phyloP scores from a whole-genome alignment of 2,329 filamentous ascomycete species.

The Xylariaceae sp. region DNA sequence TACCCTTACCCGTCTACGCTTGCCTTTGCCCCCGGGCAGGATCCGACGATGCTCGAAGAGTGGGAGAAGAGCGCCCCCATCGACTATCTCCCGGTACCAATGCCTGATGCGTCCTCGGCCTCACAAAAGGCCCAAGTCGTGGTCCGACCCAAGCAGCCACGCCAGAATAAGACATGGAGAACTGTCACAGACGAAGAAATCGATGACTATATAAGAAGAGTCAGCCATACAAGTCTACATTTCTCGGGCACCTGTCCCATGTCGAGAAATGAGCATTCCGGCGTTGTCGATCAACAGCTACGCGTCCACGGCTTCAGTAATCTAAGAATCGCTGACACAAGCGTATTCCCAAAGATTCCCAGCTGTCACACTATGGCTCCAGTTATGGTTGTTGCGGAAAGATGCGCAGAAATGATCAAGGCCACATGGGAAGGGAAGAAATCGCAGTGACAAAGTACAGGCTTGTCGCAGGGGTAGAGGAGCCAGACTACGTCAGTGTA shows the following conservation, averaged over 20 bases:
- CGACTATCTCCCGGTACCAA: background rate
- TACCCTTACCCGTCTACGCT: conserved; percentile 5
- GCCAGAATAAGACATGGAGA: background rate
- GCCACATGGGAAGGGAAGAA: conserved; percentile 4
- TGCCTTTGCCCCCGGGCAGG: conserved; percentile 5
- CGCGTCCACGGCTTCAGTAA: conserved; percentile 8
- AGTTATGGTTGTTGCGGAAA: conserved; percentile 23
- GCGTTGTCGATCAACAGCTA: conserved; percentile 9
- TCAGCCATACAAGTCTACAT: background rate
- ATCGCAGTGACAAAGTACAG: too few species aligned
- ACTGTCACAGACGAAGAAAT: conserved; percentile 3
- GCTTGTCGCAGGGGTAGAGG: too few species aligned
- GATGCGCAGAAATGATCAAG: conserved; percentile 24
- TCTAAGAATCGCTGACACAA: conserved; percentile 10
- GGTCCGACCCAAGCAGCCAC: background rate
- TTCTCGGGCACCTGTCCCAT: conserved; percentile 1
- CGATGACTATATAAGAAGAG: conserved; percentile 2
- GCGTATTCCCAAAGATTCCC: conserved; percentile 23
- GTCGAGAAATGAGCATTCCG: background rate
- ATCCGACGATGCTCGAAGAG: conserved; percentile 3
- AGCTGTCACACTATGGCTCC: conserved; percentile 23
- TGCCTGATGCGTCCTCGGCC: background rate
- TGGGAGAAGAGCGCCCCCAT: conserved; percentile 4
- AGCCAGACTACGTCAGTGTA: too few species aligned
- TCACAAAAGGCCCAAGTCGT: background rate